Conservation (phyloP, 371 early-diverging fungal genomes). For the Mortierella sp. region DNA sequence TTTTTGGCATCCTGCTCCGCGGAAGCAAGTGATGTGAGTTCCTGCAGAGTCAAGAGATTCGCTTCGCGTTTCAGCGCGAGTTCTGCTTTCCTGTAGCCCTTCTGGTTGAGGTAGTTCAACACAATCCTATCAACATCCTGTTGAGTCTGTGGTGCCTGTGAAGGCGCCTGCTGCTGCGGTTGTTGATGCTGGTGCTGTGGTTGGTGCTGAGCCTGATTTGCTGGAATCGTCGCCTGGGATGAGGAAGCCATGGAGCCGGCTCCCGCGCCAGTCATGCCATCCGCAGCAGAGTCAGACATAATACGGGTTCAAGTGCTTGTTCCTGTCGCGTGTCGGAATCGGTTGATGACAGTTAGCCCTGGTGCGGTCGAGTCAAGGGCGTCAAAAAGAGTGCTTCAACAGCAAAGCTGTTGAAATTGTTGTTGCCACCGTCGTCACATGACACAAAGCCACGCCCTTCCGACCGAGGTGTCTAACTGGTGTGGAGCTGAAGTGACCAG, state of each 20-base stretch:
- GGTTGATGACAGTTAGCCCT: neutral
- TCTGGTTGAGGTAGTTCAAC: conserved; percentile 63
- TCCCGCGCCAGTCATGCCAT: conserved; percentile 29
- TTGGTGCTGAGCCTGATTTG: conserved; percentile 7
- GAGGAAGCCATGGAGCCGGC: conserved; percentile 11
- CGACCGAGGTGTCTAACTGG: neutral
- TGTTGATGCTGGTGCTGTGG: too few species aligned
- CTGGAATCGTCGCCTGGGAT: conserved; percentile 12
- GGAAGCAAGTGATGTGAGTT: conserved; percentile 14
- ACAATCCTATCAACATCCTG: conserved; percentile 62
- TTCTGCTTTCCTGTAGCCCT: conserved; percentile 68
- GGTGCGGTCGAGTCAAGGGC: too few species aligned
- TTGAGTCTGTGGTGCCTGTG: conserved; percentile 32
- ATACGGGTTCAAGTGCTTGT: neutral
- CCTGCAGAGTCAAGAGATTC: conserved; percentile 54
- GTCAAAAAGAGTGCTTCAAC: too few species aligned
- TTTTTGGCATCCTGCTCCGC: conserved; percentile 46
- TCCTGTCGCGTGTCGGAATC: conserved; percentile 12
- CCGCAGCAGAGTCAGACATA: conserved; percentile 39
- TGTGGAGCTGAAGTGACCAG: too few species aligned
- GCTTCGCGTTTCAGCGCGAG: conserved; percentile 57
- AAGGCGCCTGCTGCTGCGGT: conserved; percentile 15
- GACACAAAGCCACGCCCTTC: neutral
- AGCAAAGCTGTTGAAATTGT: too few species aligned
- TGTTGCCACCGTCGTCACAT: too few species aligned